These are phyloP conservation scores for Isabelozyma rhagii DNA, from an alignment of 805 yeast genomes.

Conservation along the genomic window DNA sequence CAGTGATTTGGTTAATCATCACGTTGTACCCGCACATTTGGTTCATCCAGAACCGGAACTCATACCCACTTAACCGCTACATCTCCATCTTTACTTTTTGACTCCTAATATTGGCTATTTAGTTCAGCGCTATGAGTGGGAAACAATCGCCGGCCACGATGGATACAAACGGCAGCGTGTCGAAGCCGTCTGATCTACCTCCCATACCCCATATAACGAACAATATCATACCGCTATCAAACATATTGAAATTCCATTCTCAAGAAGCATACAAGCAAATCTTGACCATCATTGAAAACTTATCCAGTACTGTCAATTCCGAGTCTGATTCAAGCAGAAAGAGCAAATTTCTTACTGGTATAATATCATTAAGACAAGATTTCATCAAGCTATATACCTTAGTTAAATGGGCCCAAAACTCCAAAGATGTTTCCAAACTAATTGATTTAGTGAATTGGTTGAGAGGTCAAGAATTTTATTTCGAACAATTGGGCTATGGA, in stretches of 20 bases:
- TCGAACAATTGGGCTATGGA: slow-evolving; percentile 57
- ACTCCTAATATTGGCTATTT: too few relatives aligned
- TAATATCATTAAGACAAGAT: slow-evolving; percentile 76
- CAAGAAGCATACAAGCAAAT: slow-evolving; percentile 64
- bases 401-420: slow-evolving; percentile 80
- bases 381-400: slow-evolving; percentile 81
- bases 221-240: slow-evolving; percentile 63
- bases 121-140: background rate
- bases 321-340: slow-evolving; percentile 64
- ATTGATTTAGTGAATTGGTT: slow-evolving; percentile 90
- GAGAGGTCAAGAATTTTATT: slow-evolving; percentile 71
- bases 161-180: background rate
- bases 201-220: slow-evolving; percentile 68
- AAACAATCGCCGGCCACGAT: background rate
- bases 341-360: slow-evolving; percentile 60
- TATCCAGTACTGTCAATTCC: slow-evolving; percentile 43
- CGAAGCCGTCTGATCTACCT: slow-evolving; percentile 3
- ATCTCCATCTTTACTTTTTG: too few relatives aligned
- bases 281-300: slow-evolving; percentile 55
- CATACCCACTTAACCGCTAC: too few relatives aligned
- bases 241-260: slow-evolving; percentile 57
- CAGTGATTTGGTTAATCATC: background rate
- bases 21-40: background rate
- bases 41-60: background rate
- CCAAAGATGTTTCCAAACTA: slow-evolving; percentile 66